These are phyloP conservation scores for Talaromyces stipitatus DNA, from an alignment of 495 filamentous ascomycete species.

Conservation along the genomic window DNA sequence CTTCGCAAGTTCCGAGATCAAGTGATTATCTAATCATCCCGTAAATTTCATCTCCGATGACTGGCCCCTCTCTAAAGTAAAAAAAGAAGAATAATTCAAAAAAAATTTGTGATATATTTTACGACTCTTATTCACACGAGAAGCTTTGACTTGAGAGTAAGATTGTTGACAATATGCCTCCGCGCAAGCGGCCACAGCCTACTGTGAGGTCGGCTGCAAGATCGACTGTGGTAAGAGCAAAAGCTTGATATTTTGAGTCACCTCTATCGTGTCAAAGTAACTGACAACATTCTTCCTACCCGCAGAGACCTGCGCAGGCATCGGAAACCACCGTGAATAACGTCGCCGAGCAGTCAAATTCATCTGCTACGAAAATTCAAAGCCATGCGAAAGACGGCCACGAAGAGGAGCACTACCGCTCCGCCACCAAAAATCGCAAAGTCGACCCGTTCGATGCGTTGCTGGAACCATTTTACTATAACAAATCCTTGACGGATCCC, in stretches of 20 bases:
- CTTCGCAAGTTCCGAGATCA: not conserved
- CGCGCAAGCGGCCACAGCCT: conserved; percentile 23
- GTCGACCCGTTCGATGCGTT: conserved; percentile 68
- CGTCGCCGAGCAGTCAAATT: conserved; percentile 8
- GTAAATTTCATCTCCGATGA: not conserved
- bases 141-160: not conserved
- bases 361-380: conserved; percentile 5
- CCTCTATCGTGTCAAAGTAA: not conserved
- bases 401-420: conserved; percentile 2
- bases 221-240: conserved; percentile 13
- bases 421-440: conserved; percentile 19
- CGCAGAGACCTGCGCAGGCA: not conserved
- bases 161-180: conserved; percentile 18
- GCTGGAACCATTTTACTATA: conserved; percentile 91
- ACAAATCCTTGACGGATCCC: conserved; percentile 84
- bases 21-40: not conserved
- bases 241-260: not conserved
- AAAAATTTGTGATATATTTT: not conserved
- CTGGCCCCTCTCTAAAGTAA: not conserved
- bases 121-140: not conserved
- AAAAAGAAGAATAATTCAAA: not conserved
- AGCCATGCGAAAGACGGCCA: conserved; percentile 2
- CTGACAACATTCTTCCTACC: not conserved
- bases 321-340: not conserved
- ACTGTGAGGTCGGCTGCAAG: conserved; percentile 15